Conservation (phyloP, 2,329 filamentous ascomycete species). For the Lojkania enalia region DNA sequence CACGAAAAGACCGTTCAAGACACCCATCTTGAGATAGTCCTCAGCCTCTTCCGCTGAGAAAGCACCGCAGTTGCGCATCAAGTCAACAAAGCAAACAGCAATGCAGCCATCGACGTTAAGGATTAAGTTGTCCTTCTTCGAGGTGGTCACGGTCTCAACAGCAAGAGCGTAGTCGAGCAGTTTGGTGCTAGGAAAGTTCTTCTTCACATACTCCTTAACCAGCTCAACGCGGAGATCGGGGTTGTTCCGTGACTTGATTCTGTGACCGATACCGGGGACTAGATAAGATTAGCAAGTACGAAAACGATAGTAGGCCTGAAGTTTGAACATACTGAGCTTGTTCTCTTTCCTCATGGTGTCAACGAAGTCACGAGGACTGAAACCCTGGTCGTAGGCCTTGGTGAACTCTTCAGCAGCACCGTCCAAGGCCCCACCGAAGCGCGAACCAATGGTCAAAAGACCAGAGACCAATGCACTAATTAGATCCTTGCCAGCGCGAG, state of each 20-base stretch:
- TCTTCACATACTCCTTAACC: conserved; percentile 97
- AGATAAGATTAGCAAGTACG: conserved; percentile 19
- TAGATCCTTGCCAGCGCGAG: conserved; percentile 97
- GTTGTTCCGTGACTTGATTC: conserved; percentile 99
- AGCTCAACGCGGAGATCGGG: conserved; percentile 99
- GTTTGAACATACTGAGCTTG: conserved; percentile 76
- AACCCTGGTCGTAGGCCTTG: conserved; percentile 95
- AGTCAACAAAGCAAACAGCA: conserved; percentile 97
- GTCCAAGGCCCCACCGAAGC: conserved; percentile 97
- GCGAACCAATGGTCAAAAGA: conserved; percentile 96
- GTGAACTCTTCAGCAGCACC: conserved; percentile 98
- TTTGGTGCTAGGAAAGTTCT: conserved; percentile 97
- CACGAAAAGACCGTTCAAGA: conserved; percentile 98
- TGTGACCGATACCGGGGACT: conserved; percentile 97
- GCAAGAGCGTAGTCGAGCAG: conserved; percentile 98
- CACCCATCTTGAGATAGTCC: conserved; percentile 99
- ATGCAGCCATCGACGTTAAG: conserved; percentile 98
- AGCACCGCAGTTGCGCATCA: conserved; percentile 95
- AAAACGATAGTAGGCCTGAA: not conserved
- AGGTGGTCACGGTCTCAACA: conserved; percentile 96
- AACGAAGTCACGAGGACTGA: conserved; percentile 97
- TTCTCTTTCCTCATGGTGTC: conserved; percentile 99
- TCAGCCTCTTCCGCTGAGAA: conserved; percentile 96
- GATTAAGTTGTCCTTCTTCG: conserved; percentile 99
- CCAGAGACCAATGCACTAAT: conserved; percentile 94